Percentiles rank a stretch among this genome's conserved stretches.
Conservation (phyloP, 192 early-diverging fungal genomes). For the Coemansia sp. region DNA sequence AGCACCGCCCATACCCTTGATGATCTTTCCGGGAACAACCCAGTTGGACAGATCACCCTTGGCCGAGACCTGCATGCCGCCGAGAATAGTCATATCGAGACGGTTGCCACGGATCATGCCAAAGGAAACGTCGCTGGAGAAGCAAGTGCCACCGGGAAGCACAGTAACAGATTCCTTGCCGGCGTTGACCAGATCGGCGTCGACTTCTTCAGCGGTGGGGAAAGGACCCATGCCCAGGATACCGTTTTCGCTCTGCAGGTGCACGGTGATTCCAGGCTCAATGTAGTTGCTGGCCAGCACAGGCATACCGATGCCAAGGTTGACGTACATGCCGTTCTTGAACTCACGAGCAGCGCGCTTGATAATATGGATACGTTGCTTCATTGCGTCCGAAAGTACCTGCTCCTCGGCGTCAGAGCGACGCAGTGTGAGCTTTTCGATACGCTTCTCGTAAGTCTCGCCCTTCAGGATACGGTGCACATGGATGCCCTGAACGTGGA, state of each 20-base stretch:
- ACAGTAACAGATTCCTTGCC: conserved; percentile 80
- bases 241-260: conserved; percentile 79
- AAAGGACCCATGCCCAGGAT: conserved; percentile 76
- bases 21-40: conserved; percentile 84
- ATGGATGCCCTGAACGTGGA: conserved; percentile 74
- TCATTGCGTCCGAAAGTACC: conserved; percentile 36
- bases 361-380: conserved; percentile 68
- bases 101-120: conserved; percentile 79
- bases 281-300: conserved; percentile 77
- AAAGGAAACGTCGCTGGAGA: conserved; percentile 75
- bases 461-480: conserved; percentile 73
- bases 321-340: conserved; percentile 71
- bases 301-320: conserved; percentile 80
- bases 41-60: conserved; percentile 80
- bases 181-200: conserved; percentile 79
- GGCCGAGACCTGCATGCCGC: conserved; percentile 75
- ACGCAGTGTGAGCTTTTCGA: conserved; percentile 64
- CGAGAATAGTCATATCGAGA: conserved; percentile 74
- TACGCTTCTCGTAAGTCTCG: conserved; percentile 70
- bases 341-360: conserved; percentile 77
- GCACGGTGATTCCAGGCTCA: conserved; percentile 65
- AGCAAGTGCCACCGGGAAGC: conserved; percentile 65
- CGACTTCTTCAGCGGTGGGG: conserved; percentile 68
- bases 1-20: conserved; percentile 83
- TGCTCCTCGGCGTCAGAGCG: conserved; percentile 39